Evolutionary conservation across 768 basidiomycete genomes (phyloP).

Genomic region (Gautieria morchelliformis): DNA sequence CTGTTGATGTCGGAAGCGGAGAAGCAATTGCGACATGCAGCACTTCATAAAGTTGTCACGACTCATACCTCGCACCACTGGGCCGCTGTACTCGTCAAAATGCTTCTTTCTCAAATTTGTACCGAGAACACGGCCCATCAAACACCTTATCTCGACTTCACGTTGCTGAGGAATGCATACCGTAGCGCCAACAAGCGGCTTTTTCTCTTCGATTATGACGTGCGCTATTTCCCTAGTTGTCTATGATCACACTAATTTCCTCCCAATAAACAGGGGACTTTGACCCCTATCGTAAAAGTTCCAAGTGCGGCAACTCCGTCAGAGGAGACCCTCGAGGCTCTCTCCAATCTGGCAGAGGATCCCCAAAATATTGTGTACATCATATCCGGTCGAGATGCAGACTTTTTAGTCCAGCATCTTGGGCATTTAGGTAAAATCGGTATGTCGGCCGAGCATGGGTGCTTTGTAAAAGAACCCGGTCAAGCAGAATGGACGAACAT

Average conservation of each 20-base stretch:
- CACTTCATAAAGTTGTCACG: constrained; percentile 74
- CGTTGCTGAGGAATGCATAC: constrained; percentile 52
- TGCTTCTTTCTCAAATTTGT: constrained; percentile 75
- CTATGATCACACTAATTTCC: constrained; percentile 3
- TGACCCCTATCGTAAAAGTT: constrained; percentile 92
- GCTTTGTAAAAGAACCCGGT: constrained; percentile 75
- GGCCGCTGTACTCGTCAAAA: constrained; percentile 84
- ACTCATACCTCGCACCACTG: constrained; percentile 94
- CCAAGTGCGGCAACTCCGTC: constrained; percentile 85
- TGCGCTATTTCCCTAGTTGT: constrained; percentile 28
- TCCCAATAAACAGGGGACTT: constrained; percentile 58
- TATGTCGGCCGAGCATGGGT: constrained; percentile 93
- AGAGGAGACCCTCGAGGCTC: constrained; percentile 58
- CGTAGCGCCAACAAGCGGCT: constrained; percentile 67
- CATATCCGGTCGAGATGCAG: constrained; percentile 92
- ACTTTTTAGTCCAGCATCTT: constrained; percentile 84
- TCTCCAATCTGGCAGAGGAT: constrained; percentile 63
- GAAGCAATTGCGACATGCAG: constrained; percentile 62
- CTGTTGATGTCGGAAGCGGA: constrained; percentile 73
- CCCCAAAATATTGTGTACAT: constrained; percentile 92
- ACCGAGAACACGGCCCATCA: constrained; percentile 69
- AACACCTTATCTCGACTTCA: constrained; percentile 74
- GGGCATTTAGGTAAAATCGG: constrained; percentile 78
- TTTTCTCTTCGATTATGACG: constrained; percentile 95
- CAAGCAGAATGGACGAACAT: constrained; percentile 70